Base-by-base conservation (phyloP, 2,329 filamentous ascomycete genomes). In the Penicillium fuscoglaucum region DNA sequence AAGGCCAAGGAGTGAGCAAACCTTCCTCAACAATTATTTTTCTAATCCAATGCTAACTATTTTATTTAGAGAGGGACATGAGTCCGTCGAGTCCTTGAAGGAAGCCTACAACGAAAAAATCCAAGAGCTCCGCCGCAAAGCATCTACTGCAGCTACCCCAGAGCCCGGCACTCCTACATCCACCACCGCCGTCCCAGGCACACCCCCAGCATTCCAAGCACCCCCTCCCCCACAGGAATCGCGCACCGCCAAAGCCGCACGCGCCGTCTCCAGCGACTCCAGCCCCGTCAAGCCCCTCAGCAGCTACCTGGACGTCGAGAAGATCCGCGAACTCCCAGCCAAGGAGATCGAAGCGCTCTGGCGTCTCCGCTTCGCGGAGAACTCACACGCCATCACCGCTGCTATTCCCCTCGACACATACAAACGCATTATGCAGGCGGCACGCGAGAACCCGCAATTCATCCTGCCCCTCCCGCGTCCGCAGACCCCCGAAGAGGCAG, bases 341-440 rank as follows among this genome's bases (percentile, higher is more conserved):
- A 88, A 91, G 73, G 93, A 98, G 74, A 88, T 99, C 56, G 88
- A 91, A 68, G 85, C 88, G 33, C 83, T 98, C 67, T 99, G 95
- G 95, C 90, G 93, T 26, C 84, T 96, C 28, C 89, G 91, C 52
- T 91, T 97, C 79, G 88, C 91, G 41, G 76, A 82, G 17, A 87
- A 89, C 64, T 80, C 87, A 0, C 83, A 86, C 62, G 90, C 88
- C 13, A 84, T 99, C n/a, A 96, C 91, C 78, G 96, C 95, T 29
- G 83, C 86, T 47, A 87, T 99, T 57, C 89, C 91, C 0, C 75
- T 88, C 3, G 74, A 83, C 2, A 90, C 88, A n/a, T 98, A 93
- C 79, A 73, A 79, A 35, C 81, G 84, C 52, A 91, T 99, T 72
- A 85, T 88, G 62, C 73, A 78, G 0, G 86, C 87, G 2, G 95